Base-by-base conservation (phyloP, 257 asterid genomes). In the Lycium barbarum region DNA sequence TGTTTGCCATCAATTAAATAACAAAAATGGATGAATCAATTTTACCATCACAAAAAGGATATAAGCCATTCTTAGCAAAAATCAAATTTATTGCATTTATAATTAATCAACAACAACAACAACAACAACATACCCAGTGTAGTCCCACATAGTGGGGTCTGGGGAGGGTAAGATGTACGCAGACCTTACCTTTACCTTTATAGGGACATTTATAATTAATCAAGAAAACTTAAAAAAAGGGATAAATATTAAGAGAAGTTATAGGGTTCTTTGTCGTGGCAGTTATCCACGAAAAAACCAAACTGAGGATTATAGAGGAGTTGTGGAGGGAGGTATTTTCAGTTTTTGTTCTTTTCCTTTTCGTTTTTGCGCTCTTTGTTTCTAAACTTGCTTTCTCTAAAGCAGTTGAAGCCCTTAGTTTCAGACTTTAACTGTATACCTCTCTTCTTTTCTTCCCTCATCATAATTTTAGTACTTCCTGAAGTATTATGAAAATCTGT, bases 381-480 rank as follows among this genome's bases (percentile, higher is more conserved):
- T 36, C 3, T 22, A 10, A 36, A 36, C 13, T 36, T 68, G 22
- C 76, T 71, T 68, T 40, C 33, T 40, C 79, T 17, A 17, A 67
- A 68, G 59, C 59, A 73, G 80, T 47, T 73, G 80, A 73, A 47
- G 35, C 80, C 59, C 40, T 45, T n/a, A n/a, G 59, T 73, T 73
- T 73, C 80, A 47, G 80, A 20, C 59, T 68, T 45, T 20, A 73
- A 47, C 59, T 73, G n/a, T 20, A 45, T 72, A 11, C 43, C 61
- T 20, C 59, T 73, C 59, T 47, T 47, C 43, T 73, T 72, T 43
- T 73, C 12, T 47, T 49, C 20, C 81, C 58, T 20, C 11, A 22
- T 47, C 20, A 47, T 73, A 45, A 6, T 47, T 73, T 6, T 73
- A 45, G 59, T 73, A 47, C 59, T 47, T 11, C 11, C 59, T n/a